A percentile compares a stretch with the other conserved stretches of the same genome.
phyloP scores from a whole-genome alignment of 2,329 filamentous ascomycete species.

The Aspergillus proliferans region DNA sequence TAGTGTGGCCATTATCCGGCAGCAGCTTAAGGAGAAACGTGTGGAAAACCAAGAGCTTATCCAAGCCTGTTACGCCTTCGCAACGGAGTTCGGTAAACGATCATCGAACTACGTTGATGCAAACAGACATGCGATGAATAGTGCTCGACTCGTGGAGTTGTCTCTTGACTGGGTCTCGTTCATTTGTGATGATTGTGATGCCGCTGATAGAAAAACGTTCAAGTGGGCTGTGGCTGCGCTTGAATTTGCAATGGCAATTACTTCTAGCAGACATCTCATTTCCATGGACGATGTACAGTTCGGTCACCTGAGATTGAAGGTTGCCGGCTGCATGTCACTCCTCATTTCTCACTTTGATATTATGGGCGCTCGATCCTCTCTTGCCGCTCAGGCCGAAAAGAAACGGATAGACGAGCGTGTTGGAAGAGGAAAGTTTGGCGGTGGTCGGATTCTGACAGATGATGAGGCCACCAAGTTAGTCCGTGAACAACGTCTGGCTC shows the following conservation, averaged over 20 bases:
- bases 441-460: slow-evolving; percentile 68
- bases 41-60: slow-evolving; percentile 91
- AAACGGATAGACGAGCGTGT: slow-evolving; percentile 76
- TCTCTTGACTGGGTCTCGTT: slow-evolving; percentile 97
- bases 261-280: slow-evolving; percentile 85
- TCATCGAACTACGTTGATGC: slow-evolving; percentile 93
- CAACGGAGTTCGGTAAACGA: slow-evolving; percentile 96
- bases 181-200: slow-evolving; percentile 92
- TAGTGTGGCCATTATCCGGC: slow-evolving; percentile 86
- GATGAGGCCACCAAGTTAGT: slow-evolving; percentile 75
- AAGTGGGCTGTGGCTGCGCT: slow-evolving; percentile 93
- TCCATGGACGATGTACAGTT: slow-evolving; percentile 86
- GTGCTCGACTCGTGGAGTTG: slow-evolving; percentile 85
- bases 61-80: slow-evolving; percentile 95
- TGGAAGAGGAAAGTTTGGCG: slow-evolving; percentile 70
- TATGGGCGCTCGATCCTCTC: slow-evolving; percentile 88
- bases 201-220: slow-evolving; percentile 91
- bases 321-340: slow-evolving; percentile 94
- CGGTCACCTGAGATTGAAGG: slow-evolving; percentile 71
- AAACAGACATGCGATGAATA: slow-evolving; percentile 94
- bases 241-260: slow-evolving; percentile 97
- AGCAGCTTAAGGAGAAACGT: slow-evolving; percentile 63
- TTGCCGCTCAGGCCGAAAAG: slow-evolving; percentile 90
- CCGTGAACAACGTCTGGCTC: slow-evolving; percentile 66
- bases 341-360: slow-evolving; percentile 98